Conservation (phyloP, 306 rosid species). For the Lagenaria siceraria region DNA sequence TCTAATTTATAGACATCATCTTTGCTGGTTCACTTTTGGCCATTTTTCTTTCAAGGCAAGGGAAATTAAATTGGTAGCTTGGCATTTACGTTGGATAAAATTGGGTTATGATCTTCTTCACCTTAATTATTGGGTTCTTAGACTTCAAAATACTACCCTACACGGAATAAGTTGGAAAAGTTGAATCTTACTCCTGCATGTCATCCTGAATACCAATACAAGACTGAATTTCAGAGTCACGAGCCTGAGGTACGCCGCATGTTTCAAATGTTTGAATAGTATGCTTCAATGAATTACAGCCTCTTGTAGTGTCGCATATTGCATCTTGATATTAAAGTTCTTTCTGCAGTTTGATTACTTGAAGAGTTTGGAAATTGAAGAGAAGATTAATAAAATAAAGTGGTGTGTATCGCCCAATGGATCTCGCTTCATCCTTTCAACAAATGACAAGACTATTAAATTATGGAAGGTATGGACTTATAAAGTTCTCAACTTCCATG, state of each 20-base stretch:
- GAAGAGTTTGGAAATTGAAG: slow-evolving; percentile 45
- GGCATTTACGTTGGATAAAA: slow-evolving; percentile 19
- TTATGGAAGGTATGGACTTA: slow-evolving; percentile 40
- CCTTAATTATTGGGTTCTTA: slow-evolving; percentile 23
- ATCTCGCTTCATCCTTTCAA: slow-evolving; percentile 38
- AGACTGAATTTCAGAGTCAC: slow-evolving; percentile 60
- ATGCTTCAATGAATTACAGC: background rate
- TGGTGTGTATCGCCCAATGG: slow-evolving; percentile 51
- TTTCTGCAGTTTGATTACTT: slow-evolving; percentile 43
- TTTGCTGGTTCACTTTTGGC: slow-evolving; percentile 12
- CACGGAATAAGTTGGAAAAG: slow-evolving; percentile 37
- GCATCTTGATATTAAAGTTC: background rate
- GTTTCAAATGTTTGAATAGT: background rate
- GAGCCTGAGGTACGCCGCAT: slow-evolving; percentile 45
- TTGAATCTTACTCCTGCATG: slow-evolving; percentile 21
- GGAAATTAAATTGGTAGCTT: slow-evolving; percentile 19
- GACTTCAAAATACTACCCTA: slow-evolving; percentile 16
- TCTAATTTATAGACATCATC: background rate
- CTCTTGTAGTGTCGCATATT: background rate
- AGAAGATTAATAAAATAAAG: slow-evolving; percentile 46
- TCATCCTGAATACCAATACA: slow-evolving; percentile 35
- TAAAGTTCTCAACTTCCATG: background rate
- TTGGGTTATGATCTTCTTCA: slow-evolving; percentile 12
- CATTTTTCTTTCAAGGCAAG: slow-evolving; percentile 14
- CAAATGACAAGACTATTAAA: slow-evolving; percentile 61